Conservation (phyloP, 1,139 yeast species). For the Saccharomyces hybrid region DNA sequence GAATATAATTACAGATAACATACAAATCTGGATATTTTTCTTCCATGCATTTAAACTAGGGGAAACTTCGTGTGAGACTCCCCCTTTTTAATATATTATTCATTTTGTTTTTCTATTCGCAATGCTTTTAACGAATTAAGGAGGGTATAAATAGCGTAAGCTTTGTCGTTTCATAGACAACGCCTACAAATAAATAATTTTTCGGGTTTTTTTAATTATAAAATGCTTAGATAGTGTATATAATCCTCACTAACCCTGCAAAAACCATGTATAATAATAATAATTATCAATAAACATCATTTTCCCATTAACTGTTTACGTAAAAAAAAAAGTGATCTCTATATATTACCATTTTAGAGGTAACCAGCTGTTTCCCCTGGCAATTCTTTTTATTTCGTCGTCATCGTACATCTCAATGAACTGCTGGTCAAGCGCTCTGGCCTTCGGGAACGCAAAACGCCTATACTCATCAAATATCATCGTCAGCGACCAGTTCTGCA, state of each 20-base stretch:
- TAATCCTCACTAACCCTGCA: background rate
- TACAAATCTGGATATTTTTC: background rate
- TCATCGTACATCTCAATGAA: slow-evolving; percentile 84
- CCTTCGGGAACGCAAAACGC: slow-evolving; percentile 90
- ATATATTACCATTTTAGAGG: slow-evolving; percentile 55
- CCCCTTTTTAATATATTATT: background rate
- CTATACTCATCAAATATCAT: slow-evolving; percentile 93
- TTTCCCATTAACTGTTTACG: background rate
- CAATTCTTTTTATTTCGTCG: slow-evolving; percentile 46
- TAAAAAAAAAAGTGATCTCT: background rate
- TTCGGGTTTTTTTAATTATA: background rate
- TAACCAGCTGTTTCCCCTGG: slow-evolving; percentile 47
- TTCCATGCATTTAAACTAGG: background rate
- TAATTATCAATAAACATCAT: background rate
- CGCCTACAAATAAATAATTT: background rate
- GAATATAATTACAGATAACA: background rate
- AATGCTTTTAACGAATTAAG: background rate
- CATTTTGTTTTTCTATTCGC: background rate
- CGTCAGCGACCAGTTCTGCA: slow-evolving; percentile 87
- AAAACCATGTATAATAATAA: background rate
- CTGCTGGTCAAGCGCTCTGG: slow-evolving; percentile 90
- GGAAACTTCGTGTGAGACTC: background rate
- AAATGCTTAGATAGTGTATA: background rate
- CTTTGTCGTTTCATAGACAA: background rate
- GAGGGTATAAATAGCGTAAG: background rate